Evolutionary conservation across 2,329 filamentous ascomycete genomes (phyloP), one percentile per base, ranked within the genome.

Genomic region (Phyllosticta citribraziliensis): DNA sequence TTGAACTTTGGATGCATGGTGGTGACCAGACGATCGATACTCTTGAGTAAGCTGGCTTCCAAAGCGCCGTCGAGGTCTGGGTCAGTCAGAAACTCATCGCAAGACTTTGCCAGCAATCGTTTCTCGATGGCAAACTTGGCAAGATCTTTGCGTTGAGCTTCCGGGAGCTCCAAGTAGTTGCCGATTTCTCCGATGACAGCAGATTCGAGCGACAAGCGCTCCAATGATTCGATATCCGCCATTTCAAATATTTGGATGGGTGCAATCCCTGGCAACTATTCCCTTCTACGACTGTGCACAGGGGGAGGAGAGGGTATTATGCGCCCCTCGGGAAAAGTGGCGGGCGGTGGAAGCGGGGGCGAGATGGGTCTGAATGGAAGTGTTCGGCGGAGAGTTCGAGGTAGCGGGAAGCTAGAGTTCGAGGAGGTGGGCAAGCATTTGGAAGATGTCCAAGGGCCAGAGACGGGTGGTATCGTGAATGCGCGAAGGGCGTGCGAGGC

Each of bases 101-200:
- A 79, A 27, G 82, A 82, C 57, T 80, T 81, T 77, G 86, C 88
- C 81, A 92, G 84, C 72, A 88, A 76, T 68, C 96, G 90, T 72
- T 96, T 88, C 64, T 89, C 89, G 70, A 99, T 96, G 69, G 99
- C 85, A 72, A 96, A 99, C 75, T 99, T 94, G 67, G 94, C 92
- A 25, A 99, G 85, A 91, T 96, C 76, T 96, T 97, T 76, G 99
- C 92, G 72, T 84, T 88, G 68, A 97, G 85, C 61, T 92, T 91
- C 63, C 97, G 77, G 76, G 97, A 90, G 85, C 61, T 92, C 91
- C 63, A 97, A 77, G 76, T 99, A 90, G 71, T 99, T 99, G 69
- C 96, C 88, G 58, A 99, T 82, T 75, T 99, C 94, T 19, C 89
- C 93, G 14, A 91, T 91, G 68, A 99, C 91, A 74, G 93, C 96